Conservation (phyloP, 768 basidiomycete species). For the Boletellus ananas region DNA sequence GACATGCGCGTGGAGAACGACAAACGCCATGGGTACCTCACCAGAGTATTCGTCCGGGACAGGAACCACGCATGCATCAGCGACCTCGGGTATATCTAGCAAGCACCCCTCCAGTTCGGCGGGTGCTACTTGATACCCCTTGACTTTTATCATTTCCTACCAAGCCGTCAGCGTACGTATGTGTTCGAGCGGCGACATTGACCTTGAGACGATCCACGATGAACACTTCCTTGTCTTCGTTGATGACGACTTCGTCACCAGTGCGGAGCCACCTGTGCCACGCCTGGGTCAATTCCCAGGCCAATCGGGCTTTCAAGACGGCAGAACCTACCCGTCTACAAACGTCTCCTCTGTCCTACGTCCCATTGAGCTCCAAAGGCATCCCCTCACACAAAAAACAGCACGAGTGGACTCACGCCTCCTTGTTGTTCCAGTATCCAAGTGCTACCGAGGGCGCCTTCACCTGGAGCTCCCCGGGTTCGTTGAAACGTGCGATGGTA, state of each 20-base stretch:
- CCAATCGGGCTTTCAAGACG: neutral
- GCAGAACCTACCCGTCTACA: constrained; percentile 49
- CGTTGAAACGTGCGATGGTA: constrained; percentile 47
- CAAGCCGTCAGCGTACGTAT: constrained; percentile 4
- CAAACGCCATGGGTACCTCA: constrained; percentile 67
- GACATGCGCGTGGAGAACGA: constrained; percentile 48
- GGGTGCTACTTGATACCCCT: constrained; percentile 71
- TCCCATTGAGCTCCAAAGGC: neutral
- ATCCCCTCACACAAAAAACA: neutral
- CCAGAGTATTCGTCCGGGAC: constrained; percentile 68
- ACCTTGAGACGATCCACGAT: constrained; percentile 66
- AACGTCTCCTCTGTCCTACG: constrained; percentile 66
- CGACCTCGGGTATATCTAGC: constrained; percentile 56
- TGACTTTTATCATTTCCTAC: constrained; percentile 66
- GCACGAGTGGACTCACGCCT: constrained; percentile 48
- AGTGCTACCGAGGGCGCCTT: constrained; percentile 39
- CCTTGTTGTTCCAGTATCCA: constrained; percentile 50
- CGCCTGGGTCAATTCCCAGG: neutral
- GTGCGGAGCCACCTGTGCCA: constrained; percentile 58
- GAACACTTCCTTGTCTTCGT: constrained; percentile 52
- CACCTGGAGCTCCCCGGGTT: constrained; percentile 58
- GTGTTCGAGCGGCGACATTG: neutral
- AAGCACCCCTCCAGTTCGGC: constrained; percentile 69
- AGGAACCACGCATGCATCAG: constrained; percentile 61
- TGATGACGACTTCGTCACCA: constrained; percentile 60